Conservation (phyloP, 495 filamentous ascomycete species). For the Penicillium coprophilum region DNA sequence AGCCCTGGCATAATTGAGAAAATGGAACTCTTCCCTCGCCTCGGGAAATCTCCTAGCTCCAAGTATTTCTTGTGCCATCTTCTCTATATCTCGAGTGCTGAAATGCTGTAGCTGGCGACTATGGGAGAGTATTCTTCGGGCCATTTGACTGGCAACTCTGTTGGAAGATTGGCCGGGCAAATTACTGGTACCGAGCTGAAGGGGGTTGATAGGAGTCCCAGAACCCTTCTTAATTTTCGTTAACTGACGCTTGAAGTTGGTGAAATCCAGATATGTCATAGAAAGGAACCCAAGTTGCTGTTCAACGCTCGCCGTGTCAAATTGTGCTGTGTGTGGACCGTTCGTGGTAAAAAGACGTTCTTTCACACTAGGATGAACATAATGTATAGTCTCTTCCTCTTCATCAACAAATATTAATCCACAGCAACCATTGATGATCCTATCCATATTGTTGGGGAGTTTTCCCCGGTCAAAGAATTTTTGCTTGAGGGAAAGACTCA, state of each 20-base stretch:
- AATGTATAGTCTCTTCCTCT: constrained; percentile 28
- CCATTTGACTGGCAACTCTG: background rate
- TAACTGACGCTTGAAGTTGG: constrained; percentile 31
- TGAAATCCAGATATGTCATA: constrained; percentile 38
- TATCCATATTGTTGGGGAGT: constrained; percentile 27
- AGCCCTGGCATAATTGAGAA: background rate
- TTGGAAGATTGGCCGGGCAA: background rate
- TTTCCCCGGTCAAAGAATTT: constrained; percentile 12
- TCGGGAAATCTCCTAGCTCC: background rate
- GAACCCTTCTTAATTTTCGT: constrained; percentile 1
- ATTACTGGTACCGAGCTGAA: background rate
- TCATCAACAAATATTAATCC: constrained; percentile 39
- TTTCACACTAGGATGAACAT: constrained; percentile 37
- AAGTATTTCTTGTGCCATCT: background rate
- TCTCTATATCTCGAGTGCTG: background rate
- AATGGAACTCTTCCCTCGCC: background rate
- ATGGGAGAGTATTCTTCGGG: background rate
- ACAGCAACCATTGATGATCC: constrained; percentile 28
- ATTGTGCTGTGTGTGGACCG: background rate
- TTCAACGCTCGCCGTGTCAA: background rate
- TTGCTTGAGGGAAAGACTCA: constrained; percentile 27
- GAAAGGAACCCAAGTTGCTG: constrained; percentile 29
- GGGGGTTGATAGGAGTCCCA: background rate
- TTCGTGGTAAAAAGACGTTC: constrained; percentile 19
- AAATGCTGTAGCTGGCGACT: background rate